Percentiles rank a stretch among this genome's conserved stretches.
Conservation (phyloP, 176 grass and related monocot species). For the Avena sativa region DNA sequence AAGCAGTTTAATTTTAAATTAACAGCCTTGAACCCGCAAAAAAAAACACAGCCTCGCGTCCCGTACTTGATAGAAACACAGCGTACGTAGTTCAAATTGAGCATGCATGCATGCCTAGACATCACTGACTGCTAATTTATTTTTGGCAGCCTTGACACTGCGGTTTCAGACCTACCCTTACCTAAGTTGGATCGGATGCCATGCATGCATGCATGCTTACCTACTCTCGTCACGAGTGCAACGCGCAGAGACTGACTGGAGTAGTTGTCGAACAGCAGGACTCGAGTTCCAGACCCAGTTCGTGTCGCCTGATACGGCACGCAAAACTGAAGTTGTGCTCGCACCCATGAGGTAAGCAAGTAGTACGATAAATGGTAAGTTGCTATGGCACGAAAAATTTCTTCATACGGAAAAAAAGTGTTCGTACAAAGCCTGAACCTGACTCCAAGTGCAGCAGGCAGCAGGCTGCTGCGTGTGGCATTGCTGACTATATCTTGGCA, state of each 20-base stretch:
- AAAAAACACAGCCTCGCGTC: too few species aligned
- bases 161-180: background rate
- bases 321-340: background rate
- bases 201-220: background rate
- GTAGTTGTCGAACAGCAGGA: background rate
- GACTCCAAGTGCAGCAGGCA: background rate
- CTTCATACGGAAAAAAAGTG: conserved; percentile 19
- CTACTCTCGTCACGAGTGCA: background rate
- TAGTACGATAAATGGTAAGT: background rate
- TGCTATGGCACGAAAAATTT: background rate
- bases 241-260: conserved; percentile 8
- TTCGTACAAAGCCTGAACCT: background rate
- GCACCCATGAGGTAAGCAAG: background rate
- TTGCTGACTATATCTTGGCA: background rate
- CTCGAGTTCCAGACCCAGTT: background rate
- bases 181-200: background rate
- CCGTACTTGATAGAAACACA: background rate
- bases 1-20: background rate
- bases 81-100: background rate
- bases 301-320: background rate
- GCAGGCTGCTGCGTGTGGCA: conserved; percentile 8
- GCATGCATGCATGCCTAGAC: background rate
- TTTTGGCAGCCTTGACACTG: conserved; percentile 33
- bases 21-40: background rate
- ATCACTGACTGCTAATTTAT: conserved; percentile 21